Conservation (phyloP, 306 rosid genomes). For the Canavalia ensiformis region DNA sequence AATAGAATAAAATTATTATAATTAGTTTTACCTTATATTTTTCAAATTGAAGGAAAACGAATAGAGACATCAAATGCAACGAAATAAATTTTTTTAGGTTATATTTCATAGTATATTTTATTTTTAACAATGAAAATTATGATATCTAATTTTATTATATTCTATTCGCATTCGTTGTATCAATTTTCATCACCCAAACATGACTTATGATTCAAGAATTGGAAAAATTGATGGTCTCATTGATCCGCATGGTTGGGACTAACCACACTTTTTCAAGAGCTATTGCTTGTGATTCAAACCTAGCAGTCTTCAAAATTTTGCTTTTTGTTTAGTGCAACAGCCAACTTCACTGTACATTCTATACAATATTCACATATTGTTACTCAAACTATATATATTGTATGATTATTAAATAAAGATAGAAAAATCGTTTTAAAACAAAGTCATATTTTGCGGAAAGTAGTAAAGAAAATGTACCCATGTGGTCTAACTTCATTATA, state of each 20-base stretch:
- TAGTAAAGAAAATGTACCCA: no score
- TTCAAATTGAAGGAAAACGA: neutral
- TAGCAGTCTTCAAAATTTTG: neutral
- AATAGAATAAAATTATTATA: neutral
- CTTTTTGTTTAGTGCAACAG: neutral
- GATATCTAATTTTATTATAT: neutral
- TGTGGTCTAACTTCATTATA: no score
- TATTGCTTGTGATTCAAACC: constrained; percentile 8
- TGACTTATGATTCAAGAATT: neutral
- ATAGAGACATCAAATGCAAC: neutral
- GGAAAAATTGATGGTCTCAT: neutral
- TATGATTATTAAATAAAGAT: neutral
- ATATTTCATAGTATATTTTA: neutral
- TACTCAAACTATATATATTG: neutral
- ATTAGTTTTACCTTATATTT: neutral
- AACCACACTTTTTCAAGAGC: neutral
- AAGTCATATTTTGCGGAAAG: neutral
- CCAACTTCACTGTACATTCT: neutral
- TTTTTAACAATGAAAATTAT: neutral
- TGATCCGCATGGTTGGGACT: neutral
- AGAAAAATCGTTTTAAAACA: neutral
- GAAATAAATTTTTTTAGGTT: neutral
- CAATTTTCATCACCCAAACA: neutral
- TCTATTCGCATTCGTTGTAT: neutral
- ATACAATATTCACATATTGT: neutral